Evolutionary conservation across 768 basidiomycete genomes (phyloP).

Genomic region (Boletus rubescentipes): DNA sequence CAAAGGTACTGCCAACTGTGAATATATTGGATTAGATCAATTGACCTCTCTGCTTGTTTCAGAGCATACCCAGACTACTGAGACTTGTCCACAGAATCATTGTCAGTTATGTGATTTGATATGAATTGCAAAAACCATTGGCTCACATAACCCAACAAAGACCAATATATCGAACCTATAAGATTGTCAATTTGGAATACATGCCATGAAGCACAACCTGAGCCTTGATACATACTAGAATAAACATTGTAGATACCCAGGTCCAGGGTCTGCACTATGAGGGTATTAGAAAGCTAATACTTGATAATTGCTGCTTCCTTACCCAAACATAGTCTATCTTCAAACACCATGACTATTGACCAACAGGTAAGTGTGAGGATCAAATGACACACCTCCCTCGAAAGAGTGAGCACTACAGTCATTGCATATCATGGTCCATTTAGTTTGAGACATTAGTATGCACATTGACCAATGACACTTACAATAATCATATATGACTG

Average conservation of each 20-base stretch:
- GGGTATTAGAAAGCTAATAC: neutral
- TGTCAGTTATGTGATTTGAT: neutral
- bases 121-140: neutral
- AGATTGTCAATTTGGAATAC: too few relatives aligned
- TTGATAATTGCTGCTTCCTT: neutral
- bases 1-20: neutral
- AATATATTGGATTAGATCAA: neutral
- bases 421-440: neutral
- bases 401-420: constrained; percentile 3
- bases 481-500: neutral
- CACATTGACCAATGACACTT: too few relatives aligned
- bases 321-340: constrained; percentile 13
- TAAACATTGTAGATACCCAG: neutral
- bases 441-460: neutral
- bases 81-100: neutral
- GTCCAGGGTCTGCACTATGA: constrained; percentile 1
- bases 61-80: neutral
- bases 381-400: neutral
- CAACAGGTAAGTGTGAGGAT: neutral
- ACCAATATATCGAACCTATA: constrained; percentile 5
- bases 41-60: neutral
- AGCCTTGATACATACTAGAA: neutral
- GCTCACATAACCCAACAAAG: constrained; percentile 2
- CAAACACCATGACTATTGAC: neutral
- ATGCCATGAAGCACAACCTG: too few relatives aligned